Base-by-base conservation (phyloP, 2,329 filamentous ascomycete genomes). In the Phoma sp. region DNA sequence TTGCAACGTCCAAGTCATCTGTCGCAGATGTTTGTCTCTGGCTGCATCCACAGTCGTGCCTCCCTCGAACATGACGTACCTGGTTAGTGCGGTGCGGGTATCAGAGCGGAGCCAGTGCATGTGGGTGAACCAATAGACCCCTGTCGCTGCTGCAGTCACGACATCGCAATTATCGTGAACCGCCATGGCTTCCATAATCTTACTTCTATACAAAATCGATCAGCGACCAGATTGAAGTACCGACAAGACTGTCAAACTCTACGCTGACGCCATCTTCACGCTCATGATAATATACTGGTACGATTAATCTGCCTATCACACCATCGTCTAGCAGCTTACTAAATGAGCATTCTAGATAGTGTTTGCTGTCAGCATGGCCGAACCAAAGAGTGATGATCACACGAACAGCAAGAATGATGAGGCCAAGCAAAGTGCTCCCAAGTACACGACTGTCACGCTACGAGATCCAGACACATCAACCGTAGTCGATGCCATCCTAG, bases 361-460 rank as follows among this genome's bases (percentile, higher is more conserved):
- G 6, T 9, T 29, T 29, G 27, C 27, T 29, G 6, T 10, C 25
- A 44, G 3, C 18, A 60, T 56, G 52, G 41, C 55, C n/a, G 55
- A 55, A 35, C 25, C 36, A 24, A 14, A 52, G 29, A 37, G 46
- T 11, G 43, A 46, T 22, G 37, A 29, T 7, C n/a, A 35, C 23
- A 24, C 11, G 18, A 9, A 10, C 32, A 37, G 33, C 23, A 48
- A 53, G 46, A 55, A 29, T 40, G 32, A 33, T 24, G 40, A 44
- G 24, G 14, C 42, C 8, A 9, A 27, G 8, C 2, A n/a, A 10
- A 24, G 41, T 9, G 13, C 18, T 10, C n/a, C 18, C 11, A 50
- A 45, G 22, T 35, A 58, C 10, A 51, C 61, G 38, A 59, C 50
- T 11, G 27, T 60, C 11, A 44, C 36, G 7, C 27, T 65, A 9